Evolutionary conservation across 2,329 filamentous ascomycete genomes (phyloP).

Genomic region (Epichloe bromicola): DNA sequence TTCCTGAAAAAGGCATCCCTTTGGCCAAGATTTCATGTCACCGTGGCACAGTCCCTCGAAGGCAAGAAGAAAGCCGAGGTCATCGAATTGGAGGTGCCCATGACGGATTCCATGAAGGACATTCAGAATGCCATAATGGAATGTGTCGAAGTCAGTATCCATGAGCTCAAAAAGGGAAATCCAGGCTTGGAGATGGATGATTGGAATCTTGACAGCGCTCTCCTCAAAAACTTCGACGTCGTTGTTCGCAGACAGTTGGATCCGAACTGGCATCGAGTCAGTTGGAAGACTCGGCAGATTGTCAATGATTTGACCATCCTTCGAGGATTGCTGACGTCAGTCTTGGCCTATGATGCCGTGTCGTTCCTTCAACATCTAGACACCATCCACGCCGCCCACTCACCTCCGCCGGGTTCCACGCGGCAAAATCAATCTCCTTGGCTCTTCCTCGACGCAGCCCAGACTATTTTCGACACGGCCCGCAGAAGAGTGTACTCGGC

Average conservation of each 20-base stretch:
- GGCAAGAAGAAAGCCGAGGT: conserved; percentile 91
- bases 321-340: conserved; percentile 64
- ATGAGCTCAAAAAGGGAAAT: conserved; percentile 86
- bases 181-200: conserved; percentile 87
- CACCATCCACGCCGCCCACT: conserved; percentile 82
- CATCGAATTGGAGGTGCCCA: conserved; percentile 88
- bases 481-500: conserved; percentile 77
- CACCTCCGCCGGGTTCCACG: conserved; percentile 75
- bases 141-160: conserved; percentile 89
- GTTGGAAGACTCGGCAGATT: conserved; percentile 89
- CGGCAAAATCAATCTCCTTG: conserved; percentile 85
- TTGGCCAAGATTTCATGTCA: conserved; percentile 88
- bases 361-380: conserved; percentile 88
- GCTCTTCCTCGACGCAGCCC: conserved; percentile 89
- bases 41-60: conserved; percentile 79
- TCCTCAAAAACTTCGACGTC: conserved; percentile 85
- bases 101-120: conserved; percentile 86
- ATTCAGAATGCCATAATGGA: conserved; percentile 93
- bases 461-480: conserved; percentile 85
- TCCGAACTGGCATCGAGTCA: conserved; percentile 93
- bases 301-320: conserved; percentile 79
- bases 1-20: conserved; percentile 81
- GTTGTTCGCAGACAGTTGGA: conserved; percentile 82
- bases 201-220: conserved; percentile 87
- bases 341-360: conserved; percentile 80